phyloP scores from a whole-genome alignment of 768 basidiomycete genomes.

The Artomyces pyxidatus region DNA sequence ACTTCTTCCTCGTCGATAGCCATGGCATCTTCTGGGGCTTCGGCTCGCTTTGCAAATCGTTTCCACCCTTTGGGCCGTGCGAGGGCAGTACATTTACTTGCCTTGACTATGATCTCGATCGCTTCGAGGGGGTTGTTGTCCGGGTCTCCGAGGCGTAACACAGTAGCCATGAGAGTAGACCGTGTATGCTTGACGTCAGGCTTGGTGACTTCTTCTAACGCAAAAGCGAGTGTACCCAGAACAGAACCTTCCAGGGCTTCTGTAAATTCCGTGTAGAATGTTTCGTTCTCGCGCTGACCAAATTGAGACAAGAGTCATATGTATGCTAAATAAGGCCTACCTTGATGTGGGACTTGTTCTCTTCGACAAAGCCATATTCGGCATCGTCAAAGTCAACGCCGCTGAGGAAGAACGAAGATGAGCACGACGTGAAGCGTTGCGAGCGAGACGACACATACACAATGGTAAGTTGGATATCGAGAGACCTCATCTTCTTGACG shows the following conservation, averaged over 20 bases:
- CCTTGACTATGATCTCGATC: constrained; percentile 63
- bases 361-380: constrained; percentile 50
- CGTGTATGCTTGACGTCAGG: constrained; percentile 65
- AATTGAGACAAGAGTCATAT: background rate
- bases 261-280: constrained; percentile 50
- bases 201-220: constrained; percentile 46
- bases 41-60: constrained; percentile 47
- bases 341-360: constrained; percentile 66
- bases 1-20: constrained; percentile 20
- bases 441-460: constrained; percentile 42
- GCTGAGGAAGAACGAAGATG: constrained; percentile 31
- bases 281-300: constrained; percentile 62
- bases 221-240: constrained; percentile 56
- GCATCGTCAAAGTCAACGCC: constrained; percentile 86
- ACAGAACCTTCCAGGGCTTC: constrained; percentile 38
- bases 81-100: constrained; percentile 72
- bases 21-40: constrained; percentile 24
- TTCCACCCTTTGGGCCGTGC: constrained; percentile 71
- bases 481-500: constrained; percentile 51
- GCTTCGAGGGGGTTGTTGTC: constrained; percentile 61
- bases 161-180: constrained; percentile 54
- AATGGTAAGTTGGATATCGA: constrained; percentile 54
- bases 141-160: constrained; percentile 72
- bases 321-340: constrained; percentile 31
- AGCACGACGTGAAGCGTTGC: background rate